Percentiles rank a stretch among this genome's conserved stretches.
Conservation (phyloP, 225 moss, liverwort and hornwort species). For the Rhytidiadelphus loreus region DNA sequence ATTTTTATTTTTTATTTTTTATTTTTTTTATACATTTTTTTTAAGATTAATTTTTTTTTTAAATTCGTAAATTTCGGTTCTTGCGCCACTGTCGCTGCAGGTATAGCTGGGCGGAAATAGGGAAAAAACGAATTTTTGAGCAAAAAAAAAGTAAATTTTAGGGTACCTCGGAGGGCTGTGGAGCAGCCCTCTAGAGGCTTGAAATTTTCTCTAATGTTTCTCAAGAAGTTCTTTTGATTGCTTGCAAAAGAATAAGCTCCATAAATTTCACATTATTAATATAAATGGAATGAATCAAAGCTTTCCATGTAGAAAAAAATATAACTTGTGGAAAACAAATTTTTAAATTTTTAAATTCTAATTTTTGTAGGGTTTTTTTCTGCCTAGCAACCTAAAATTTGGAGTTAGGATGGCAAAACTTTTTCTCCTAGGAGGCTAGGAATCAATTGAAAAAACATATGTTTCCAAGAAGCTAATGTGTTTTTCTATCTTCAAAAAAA, state of each 20-base stretch:
- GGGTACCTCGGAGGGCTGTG: too few relatives aligned
- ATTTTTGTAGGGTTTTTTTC: background rate
- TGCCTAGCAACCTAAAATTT: background rate
- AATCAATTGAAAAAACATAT: background rate
- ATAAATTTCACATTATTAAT: background rate
- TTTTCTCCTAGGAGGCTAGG: accelerated
- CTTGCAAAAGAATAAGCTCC: background rate
- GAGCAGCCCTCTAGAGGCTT: too few relatives aligned
- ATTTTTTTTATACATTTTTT: too few relatives aligned
- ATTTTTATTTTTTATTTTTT: too few relatives aligned
- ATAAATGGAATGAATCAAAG: background rate
- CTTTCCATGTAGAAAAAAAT: background rate
- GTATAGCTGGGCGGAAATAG: too few relatives aligned
- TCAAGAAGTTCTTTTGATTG: background rate
- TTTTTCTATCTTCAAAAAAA: background rate
- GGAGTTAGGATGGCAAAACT: background rate
- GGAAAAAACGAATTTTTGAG: too few relatives aligned
- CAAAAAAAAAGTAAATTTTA: too few relatives aligned
- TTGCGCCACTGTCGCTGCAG: too few relatives aligned
- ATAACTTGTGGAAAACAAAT: background rate
- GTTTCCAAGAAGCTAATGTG: accelerated
- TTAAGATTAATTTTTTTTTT: too few relatives aligned
- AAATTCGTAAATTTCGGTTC: too few relatives aligned
- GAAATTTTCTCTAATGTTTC: too few relatives aligned
- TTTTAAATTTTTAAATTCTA: too few relatives aligned